These are phyloP conservation scores for Ajuga chamaepitys DNA, from an alignment of 257 asterid genomes.

Conservation along the genomic window DNA sequence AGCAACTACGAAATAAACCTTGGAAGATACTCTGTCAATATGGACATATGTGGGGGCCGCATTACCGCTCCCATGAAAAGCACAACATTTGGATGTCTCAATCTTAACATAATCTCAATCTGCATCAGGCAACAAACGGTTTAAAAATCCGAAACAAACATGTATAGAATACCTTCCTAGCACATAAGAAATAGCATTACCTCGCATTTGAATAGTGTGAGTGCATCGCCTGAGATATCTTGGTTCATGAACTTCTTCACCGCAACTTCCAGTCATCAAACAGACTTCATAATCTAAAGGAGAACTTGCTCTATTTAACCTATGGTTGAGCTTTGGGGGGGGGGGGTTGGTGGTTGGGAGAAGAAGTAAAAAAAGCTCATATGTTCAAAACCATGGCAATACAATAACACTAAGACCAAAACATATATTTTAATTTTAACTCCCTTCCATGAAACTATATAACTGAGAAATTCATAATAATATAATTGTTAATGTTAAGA, in stretches of 20 bases:
- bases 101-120: constrained; percentile 89
- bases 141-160: neutral
- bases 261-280: constrained; percentile 78
- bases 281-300: neutral
- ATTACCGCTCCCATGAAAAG: constrained; percentile 99
- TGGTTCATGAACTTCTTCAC: constrained; percentile 91
- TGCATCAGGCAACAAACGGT: constrained; percentile 24
- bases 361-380: too few species aligned
- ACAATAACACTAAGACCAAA: too few species aligned
- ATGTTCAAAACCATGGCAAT: too few species aligned
- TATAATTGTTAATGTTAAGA: neutral
- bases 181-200: constrained; percentile 31
- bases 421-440: too few species aligned
- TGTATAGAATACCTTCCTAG: neutral
- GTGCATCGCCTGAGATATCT: constrained; percentile 91
- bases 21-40: constrained; percentile 88
- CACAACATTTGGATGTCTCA: constrained; percentile 98
- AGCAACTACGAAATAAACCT: too few species aligned
- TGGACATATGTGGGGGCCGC: constrained; percentile 90
- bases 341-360: too few species aligned
- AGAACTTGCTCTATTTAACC: neutral
- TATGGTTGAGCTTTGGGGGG: neutral
- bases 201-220: constrained; percentile 76
- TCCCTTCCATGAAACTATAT: too few species aligned
- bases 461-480: neutral